Percentiles rank a stretch among this genome's conserved stretches.
These are phyloP conservation scores for Malassezia restricta DNA, from an alignment of 1,284 basidiomycete genomes.

Conservation along the genomic window DNA sequence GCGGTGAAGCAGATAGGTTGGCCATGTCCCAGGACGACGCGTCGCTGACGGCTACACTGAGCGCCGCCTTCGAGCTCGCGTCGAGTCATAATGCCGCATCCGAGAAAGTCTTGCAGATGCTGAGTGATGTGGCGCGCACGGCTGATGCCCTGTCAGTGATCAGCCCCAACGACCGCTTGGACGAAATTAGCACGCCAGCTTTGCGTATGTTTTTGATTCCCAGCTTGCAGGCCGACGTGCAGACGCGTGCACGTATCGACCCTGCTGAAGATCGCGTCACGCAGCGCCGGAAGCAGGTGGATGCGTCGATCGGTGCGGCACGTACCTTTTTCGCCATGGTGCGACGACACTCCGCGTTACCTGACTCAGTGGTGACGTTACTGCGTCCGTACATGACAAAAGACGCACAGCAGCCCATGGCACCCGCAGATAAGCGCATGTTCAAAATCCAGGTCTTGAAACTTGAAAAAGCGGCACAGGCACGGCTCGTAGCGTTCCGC, in stretches of 20 bases:
- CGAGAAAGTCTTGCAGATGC: neutral
- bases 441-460: constrained; percentile 35
- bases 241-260: constrained; percentile 11
- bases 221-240: constrained; percentile 21
- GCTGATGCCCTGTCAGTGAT: constrained; percentile 26
- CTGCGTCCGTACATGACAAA: constrained; percentile 2
- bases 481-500: constrained; percentile 25
- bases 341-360: constrained; percentile 17
- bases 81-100: neutral
- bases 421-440: constrained; percentile 15
- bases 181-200: constrained; percentile 30
- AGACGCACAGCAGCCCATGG: neutral
- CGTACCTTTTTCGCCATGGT: constrained; percentile 17
- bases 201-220: constrained; percentile 30
- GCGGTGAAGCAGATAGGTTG: neutral
- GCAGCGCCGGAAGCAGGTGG: constrained; percentile 14
- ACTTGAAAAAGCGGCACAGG: constrained; percentile 25
- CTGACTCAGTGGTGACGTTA: constrained; percentile 9
- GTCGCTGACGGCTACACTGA: constrained; percentile 4
- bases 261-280: constrained; percentile 9
- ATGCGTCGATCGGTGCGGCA: constrained; percentile 6
- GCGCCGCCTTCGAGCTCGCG: neutral
- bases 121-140: constrained; percentile 19
- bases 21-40: neutral
- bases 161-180: constrained; percentile 23